These are phyloP conservation scores for Sporisorium sorghi DNA, from an alignment of 1,284 basidiomycete genomes.

Conservation along the genomic window DNA sequence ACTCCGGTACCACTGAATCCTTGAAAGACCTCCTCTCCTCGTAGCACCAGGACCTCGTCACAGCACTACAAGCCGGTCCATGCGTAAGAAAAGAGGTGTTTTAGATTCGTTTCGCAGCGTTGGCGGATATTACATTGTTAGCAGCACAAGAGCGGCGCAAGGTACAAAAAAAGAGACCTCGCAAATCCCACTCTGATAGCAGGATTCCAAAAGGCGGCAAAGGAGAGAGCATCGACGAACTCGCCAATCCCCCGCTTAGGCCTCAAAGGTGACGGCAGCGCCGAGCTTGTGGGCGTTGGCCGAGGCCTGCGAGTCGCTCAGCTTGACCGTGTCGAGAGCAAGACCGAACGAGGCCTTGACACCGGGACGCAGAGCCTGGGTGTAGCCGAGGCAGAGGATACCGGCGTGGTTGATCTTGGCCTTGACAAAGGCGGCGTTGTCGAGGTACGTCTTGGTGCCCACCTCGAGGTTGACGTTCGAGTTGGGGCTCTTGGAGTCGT, in stretches of 20 bases:
- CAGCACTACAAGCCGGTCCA: not conserved
- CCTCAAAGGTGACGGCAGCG: slow-evolving; percentile 74
- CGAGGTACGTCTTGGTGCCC: slow-evolving; percentile 89
- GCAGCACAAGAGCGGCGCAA: not conserved
- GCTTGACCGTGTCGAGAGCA: slow-evolving; percentile 69
- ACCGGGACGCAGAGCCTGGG: slow-evolving; percentile 75
- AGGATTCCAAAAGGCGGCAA: slow-evolving; percentile 13
- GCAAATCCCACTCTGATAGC: not conserved
- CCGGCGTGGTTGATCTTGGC: slow-evolving; percentile 95
- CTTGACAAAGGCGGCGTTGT: slow-evolving; percentile 91
- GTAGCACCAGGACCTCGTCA: not conserved
- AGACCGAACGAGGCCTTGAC: slow-evolving; percentile 90
- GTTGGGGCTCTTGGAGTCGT: slow-evolving; percentile 87
- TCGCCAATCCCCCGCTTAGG: too few species aligned
- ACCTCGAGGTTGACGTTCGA: slow-evolving; percentile 92
- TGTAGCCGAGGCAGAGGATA: slow-evolving; percentile 67
- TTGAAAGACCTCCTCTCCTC: not conserved
- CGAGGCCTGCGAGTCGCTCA: slow-evolving; percentile 64
- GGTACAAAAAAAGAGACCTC: not conserved
- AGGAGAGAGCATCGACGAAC: slow-evolving; percentile 15
- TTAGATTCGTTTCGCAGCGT: slow-evolving; percentile 21
- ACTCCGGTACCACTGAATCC: not conserved
- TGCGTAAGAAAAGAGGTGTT: not conserved
- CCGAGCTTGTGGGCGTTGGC: slow-evolving; percentile 73
- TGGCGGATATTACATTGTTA: slow-evolving; percentile 37